Evolutionary conservation across 139 green algal genomes (phyloP), one percentile per base, ranked within the genome.

Genomic region (Chlorella sp.): DNA sequence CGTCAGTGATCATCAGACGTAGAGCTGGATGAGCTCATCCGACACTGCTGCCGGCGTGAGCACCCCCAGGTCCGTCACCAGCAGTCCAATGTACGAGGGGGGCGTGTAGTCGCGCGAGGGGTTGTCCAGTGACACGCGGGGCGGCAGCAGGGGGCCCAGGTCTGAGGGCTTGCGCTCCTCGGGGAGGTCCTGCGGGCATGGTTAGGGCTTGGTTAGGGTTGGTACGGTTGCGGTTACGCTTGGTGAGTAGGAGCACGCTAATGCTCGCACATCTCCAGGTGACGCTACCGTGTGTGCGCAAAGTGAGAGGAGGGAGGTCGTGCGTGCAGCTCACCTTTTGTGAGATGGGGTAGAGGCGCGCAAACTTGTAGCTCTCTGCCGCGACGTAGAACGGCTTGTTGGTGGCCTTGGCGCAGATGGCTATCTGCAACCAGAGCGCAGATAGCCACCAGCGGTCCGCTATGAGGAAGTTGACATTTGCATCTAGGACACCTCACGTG

Each of bases 1-100:
- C n/a, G n/a, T n/a, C n/a, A n/a, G n/a, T n/a, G n/a, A n/a, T n/a
- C 42, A 55, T 55, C 42, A 94, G 0, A 83, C 74, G 75, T 98
- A 98, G 49, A 98, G 80, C 86, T 97, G 88, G 71, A 98, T 98
- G 14, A 98, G 87, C 83, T 98, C 93, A 75, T 98, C 94, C 31
- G 76, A 91, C 31, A 98, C 94, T 20, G 94, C 94, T 49, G 94
- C 92, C 1, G 94, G 93, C 14, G 94, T 98, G 22, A 98, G 82
- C 72, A 98, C 90, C 2, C 94, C 94, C 29, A 96, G 82, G 69
- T 95, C 90, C 59, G 77, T 97, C 67, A 98, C 91, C 24, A 98
- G 82, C 36, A 97, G 85, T 35, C 87, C 86, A 70, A 98, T 93
- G 75, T 87, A 88, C 30, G 87, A 33, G 1, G 94, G 93, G 29